Evolutionary conservation across 148 eudicot species (phyloP).

Genomic region (Cornus controversa): DNA sequence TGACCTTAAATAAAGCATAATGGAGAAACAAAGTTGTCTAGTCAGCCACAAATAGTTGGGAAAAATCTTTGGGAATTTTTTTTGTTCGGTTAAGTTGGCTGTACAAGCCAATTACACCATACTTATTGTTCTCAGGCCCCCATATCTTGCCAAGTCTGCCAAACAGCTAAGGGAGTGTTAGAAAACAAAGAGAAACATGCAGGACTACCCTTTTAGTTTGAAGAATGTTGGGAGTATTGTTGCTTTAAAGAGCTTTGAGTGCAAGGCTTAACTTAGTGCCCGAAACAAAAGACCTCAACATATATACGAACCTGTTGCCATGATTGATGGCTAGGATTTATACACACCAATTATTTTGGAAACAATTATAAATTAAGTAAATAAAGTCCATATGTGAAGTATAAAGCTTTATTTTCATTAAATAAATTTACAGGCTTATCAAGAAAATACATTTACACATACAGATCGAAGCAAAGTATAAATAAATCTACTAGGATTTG

Average conservation of each 20-base stretch:
- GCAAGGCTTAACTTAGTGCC: not conserved
- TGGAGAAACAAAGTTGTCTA: too few species aligned
- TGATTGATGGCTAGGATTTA: not conserved
- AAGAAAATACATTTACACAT: too few species aligned
- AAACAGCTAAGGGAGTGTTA: not conserved
- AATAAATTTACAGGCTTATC: not conserved
- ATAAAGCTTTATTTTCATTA: not conserved
- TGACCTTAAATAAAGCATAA: too few species aligned
- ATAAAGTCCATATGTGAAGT: not conserved
- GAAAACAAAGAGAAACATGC: not conserved
- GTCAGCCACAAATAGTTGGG: too few species aligned
- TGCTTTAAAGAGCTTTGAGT: not conserved
- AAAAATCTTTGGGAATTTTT: too few species aligned
- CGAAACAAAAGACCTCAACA: not conserved
- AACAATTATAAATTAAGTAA: not conserved
- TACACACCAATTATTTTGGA: not conserved
- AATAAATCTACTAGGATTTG: not conserved
- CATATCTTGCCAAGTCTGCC: not conserved
- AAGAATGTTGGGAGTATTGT: not conserved
- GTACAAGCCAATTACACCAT: not conserved
- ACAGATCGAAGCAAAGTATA: not conserved
- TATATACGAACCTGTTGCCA: not conserved
- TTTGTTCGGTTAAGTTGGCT: not conserved
- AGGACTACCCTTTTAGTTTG: not conserved
- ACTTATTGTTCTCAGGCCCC: not conserved